Evolutionary conservation across 1,139 yeast species (phyloP).

Genomic region (Oligophagozyma castellii): DNA sequence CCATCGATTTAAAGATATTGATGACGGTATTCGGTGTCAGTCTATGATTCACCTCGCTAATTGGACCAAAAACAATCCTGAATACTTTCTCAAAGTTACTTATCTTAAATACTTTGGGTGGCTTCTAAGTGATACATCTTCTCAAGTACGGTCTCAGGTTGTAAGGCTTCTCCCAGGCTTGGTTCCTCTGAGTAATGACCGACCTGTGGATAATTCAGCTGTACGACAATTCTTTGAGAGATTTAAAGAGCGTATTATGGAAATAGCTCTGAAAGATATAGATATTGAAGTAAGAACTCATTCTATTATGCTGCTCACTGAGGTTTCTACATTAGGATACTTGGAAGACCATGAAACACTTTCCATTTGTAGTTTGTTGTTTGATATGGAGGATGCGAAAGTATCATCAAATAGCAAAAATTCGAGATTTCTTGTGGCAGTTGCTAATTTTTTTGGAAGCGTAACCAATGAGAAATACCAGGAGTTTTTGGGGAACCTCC

Average conservation of each 20-base stretch:
- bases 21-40: conserved; percentile 54
- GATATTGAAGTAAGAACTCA: conserved; percentile 40
- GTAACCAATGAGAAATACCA: conserved; percentile 27
- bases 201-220: conserved; percentile 29
- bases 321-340: conserved; percentile 46
- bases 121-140: conserved; percentile 60
- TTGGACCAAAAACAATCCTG: conserved; percentile 64
- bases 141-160: conserved; percentile 52
- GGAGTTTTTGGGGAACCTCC: conserved; percentile 27
- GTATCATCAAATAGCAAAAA: conserved; percentile 22
- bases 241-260: conserved; percentile 50
- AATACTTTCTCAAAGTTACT: conserved; percentile 51
- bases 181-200: conserved; percentile 29
- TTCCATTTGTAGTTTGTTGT: conserved; percentile 31
- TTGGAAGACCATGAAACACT: conserved; percentile 43
- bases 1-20: conserved; percentile 73
- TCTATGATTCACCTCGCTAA: conserved; percentile 48
- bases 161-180: conserved; percentile 35
- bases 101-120: conserved; percentile 73
- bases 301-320: conserved; percentile 41
- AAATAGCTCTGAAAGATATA: conserved; percentile 42
- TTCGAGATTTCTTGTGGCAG: conserved; percentile 26
- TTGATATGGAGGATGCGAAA: conserved; percentile 28
- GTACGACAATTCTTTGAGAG: conserved; percentile 61
- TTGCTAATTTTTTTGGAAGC: conserved; percentile 32